Evolutionary conservation across 371 early-diverging fungal species (phyloP), one percentile per base, ranked within the genome.

Genomic region (Apophysomyces ossiformis): DNA sequence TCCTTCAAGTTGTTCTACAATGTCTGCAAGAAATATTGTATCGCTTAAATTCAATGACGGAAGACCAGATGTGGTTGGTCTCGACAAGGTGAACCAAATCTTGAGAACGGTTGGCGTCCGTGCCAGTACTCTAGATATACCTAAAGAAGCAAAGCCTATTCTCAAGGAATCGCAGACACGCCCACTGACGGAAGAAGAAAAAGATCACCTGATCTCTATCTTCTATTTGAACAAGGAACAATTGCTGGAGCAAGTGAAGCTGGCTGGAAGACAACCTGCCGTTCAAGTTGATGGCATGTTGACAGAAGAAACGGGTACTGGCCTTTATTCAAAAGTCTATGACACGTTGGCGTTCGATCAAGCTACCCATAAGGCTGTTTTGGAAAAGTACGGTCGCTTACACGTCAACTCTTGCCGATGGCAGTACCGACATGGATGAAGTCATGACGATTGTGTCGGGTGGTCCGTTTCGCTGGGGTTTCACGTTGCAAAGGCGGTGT

Each of bases 1-100:
- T 45, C 32, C 13, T 45, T 45, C 16, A 45, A 45, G 6, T 18
- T 7, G 2, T 13, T 45, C 16, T 0, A 13, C 8, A 7, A 16
- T 45, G 46, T 13, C 46, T 45, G 13, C 46, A 45, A 45, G 46
- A 45, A 45, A 45, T 13, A 13, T 45, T 13, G 16, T 45, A 45
- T n/a, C 46, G n/a, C 46, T 45, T 45, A 45, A 45, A 13, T 45
- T 45, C 46, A 45, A n/a, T 45, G 46, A 45, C 2, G 46, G 46
- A 2, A 45, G 46, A 45, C 46, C 16, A 13, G 46, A 45, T 16
- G 16, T 45, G 46, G 46, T 13, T 45, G 46, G 46, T 45, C 0
- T 45, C 16, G 46, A 16, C 46, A 45, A 12, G 6, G 46, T 13
- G 46, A 45, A 45, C 46, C 46, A 45, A 2, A 18, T 45, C 6